Conservation (phyloP, 148 eudicot genomes). For the Camellia sinensis region DNA sequence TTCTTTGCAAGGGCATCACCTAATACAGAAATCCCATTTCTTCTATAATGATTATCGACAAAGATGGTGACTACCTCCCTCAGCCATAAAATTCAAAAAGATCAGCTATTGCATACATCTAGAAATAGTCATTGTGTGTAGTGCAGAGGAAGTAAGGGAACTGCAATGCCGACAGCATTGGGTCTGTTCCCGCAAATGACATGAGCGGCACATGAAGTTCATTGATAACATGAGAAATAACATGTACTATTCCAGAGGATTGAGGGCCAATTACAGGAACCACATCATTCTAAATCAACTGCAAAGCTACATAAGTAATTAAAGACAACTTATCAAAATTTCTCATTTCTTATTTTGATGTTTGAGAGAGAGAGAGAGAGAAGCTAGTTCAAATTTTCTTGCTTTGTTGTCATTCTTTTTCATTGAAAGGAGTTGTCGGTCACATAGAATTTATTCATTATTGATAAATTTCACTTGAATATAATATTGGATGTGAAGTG, state of each 20-base stretch:
- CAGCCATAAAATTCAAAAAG: constrained; percentile 46
- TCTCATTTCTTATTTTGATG: no score
- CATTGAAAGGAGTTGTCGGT: not conserved
- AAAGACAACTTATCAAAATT: no score
- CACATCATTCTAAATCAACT: constrained; percentile 59
- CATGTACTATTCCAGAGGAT: no score
- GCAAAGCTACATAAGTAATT: constrained; percentile 47
- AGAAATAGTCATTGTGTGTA: no score
- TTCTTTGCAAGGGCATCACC: constrained; percentile 53
- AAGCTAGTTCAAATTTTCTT: not conserved
- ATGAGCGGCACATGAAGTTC: constrained; percentile 64
- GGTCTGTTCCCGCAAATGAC: constrained; percentile 62
- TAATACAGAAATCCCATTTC: constrained; percentile 57
- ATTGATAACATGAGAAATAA: constrained; percentile 54
- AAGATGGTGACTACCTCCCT: constrained; percentile 61
- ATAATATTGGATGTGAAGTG: no score
- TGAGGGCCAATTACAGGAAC: constrained; percentile 72
- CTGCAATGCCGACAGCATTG: no score
- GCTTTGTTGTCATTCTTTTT: not conserved
- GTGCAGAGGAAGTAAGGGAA: no score
- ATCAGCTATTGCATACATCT: constrained; percentile 75
- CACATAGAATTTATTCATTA: no score
- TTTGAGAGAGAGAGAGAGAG: no score
- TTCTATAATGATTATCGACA: constrained; percentile 70
- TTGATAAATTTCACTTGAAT: no score